A percentile compares a stretch with the other conserved stretches of the same genome.
Evolutionary conservation across 1,284 basidiomycete genomes (phyloP).

Genomic region (Apiotrichum siamense): DNA sequence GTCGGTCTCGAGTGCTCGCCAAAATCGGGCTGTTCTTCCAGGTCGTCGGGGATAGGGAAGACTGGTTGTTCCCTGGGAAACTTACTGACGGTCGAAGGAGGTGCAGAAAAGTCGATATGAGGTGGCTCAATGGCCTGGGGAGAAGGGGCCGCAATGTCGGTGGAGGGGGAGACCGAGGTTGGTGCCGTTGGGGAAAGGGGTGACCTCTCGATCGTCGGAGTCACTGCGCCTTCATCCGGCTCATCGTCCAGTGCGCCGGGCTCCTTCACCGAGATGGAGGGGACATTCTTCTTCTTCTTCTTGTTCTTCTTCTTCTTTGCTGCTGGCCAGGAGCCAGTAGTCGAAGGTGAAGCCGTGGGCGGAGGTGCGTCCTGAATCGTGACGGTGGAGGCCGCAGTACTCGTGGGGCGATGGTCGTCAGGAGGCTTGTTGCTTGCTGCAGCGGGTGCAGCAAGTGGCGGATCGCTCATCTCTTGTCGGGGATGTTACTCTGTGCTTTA

Average conservation of each 20-base stretch:
- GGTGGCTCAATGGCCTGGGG: too few species aligned
- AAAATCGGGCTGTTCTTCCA: constrained; percentile 14
- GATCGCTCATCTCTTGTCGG: constrained; percentile 7
- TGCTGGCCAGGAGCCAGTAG: background rate
- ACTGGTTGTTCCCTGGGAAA: too few species aligned
- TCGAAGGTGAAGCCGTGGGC: background rate
- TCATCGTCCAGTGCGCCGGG: background rate
- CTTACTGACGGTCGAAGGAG: too few species aligned
- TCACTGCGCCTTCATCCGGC: too few species aligned
- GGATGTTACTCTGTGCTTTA: too few species aligned
- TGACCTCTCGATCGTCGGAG: too few species aligned
- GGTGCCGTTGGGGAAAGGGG: too few species aligned
- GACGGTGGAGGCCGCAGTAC: background rate
- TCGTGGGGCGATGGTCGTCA: too few species aligned
- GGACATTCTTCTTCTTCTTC: constrained; percentile 14
- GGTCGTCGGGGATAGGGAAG: too few species aligned
- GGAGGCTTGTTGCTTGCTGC: background rate
- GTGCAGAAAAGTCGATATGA: too few species aligned
- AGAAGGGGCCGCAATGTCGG: too few species aligned
- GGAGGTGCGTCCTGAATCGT: background rate
- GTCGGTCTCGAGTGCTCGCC: constrained; percentile 2
- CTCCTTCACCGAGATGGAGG: background rate
- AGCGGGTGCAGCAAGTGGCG: constrained; percentile 1
- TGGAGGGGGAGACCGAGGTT: too few species aligned
- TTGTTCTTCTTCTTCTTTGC: constrained; percentile 20